Conservation (phyloP, 805 yeast species). For the Wickerhamomyces alni region DNA sequence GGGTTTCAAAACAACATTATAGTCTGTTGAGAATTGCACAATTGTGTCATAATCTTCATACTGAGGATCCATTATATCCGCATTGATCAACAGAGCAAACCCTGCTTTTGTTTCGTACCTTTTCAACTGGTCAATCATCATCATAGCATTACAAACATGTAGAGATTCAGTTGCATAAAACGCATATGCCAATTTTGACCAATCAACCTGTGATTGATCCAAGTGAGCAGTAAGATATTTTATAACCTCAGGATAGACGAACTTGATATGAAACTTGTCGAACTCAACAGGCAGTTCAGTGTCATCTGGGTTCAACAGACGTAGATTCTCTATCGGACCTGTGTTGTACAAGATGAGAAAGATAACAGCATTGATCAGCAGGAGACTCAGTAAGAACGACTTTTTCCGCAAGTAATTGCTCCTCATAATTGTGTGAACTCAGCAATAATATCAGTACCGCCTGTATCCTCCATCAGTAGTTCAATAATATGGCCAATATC, state of each 20-base stretch:
- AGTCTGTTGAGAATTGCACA: neutral
- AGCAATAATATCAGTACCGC: too few species aligned
- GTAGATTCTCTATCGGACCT: too few species aligned
- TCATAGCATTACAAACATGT: conserved; percentile 36
- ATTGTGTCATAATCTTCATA: neutral
- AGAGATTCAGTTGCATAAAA: conserved; percentile 41
- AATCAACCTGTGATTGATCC: conserved; percentile 8
- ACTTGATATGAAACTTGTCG: conserved; percentile 1
- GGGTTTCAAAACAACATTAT: conserved; percentile 4
- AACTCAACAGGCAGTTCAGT: neutral
- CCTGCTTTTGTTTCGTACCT: conserved; percentile 18
- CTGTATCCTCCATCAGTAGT: too few species aligned
- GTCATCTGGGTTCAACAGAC: too few species aligned
- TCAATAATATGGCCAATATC: too few species aligned
- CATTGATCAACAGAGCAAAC: too few species aligned
- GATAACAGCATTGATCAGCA: too few species aligned
- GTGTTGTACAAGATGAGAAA: too few species aligned
- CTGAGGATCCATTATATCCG: too few species aligned
- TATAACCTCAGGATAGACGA: conserved; percentile 1
- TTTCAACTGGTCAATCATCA: conserved; percentile 30
- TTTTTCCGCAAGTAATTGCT: too few species aligned
- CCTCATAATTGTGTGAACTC: too few species aligned
- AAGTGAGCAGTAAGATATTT: neutral
- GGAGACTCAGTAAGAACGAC: too few species aligned
- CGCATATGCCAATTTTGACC: conserved; percentile 36